These are phyloP conservation scores for Alternaria tenuissima DNA, from an alignment of 2,329 filamentous ascomycete species.

Conservation along the genomic window DNA sequence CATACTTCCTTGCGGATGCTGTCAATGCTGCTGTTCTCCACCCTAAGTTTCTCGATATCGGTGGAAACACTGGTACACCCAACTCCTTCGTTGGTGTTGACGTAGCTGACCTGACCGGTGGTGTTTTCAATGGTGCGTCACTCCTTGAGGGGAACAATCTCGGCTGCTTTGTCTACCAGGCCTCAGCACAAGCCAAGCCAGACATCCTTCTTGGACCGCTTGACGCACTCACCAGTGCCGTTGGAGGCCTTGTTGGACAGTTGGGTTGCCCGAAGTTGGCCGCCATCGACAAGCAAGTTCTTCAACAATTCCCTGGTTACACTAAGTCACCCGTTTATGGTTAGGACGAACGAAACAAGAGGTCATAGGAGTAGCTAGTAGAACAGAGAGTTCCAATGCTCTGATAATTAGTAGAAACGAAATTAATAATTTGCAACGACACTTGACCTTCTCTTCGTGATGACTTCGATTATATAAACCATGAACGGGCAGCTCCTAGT, in stretches of 20 bases:
- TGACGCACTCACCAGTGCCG: constrained; percentile 20
- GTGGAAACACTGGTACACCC: constrained; percentile 34
- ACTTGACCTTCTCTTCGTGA: background rate
- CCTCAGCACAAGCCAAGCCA: constrained; percentile 32
- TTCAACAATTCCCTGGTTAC: constrained; percentile 34
- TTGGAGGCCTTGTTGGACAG: constrained; percentile 23
- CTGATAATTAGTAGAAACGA: background rate
- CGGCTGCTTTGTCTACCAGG: constrained; percentile 30
- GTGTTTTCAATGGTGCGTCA: constrained; percentile 23
- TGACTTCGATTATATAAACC: background rate
- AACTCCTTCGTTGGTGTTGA: constrained; percentile 34
- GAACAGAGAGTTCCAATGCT: background rate
- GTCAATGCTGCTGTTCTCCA: constrained; percentile 29
- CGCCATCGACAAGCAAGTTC: constrained; percentile 20
- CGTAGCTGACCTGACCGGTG: constrained; percentile 26
- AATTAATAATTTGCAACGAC: background rate
- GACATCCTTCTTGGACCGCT: constrained; percentile 29
- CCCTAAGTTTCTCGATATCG: constrained; percentile 33
- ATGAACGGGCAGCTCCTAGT: background rate
- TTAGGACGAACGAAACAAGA: constrained; percentile 1
- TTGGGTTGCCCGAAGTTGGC: constrained; percentile 29
- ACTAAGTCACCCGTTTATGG: constrained; percentile 26
- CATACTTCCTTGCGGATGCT: constrained; percentile 31
- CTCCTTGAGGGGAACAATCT: constrained; percentile 30
- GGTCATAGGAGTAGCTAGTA: background rate